Base-by-base conservation (phyloP, 257 asterid species). In the Catharanthus roseus region DNA sequence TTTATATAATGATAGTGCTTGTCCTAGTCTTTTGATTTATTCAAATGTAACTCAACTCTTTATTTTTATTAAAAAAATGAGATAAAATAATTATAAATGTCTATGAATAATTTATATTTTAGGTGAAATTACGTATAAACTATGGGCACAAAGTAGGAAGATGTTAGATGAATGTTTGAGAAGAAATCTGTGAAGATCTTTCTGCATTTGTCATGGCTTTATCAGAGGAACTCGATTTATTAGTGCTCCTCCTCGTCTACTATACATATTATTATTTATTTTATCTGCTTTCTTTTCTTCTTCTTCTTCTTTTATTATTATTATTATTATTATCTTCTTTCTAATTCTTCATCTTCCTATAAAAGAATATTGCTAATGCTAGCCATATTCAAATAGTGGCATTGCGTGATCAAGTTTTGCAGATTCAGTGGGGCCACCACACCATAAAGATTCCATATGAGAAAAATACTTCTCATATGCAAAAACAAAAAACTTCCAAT, bases 391-490 rank as follows among this genome's bases (percentile, higher is more conserved):
- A 61, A 1, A 9, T 29, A 70, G 31, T 39, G 58, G 10, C n/a
- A 70, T 70, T 41, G 23, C 72, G 18, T 15, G 38, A 53, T n/a
- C 41, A 36, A 29, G 19, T 69, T 13, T 44, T 12, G 28, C 54
- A 69, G 65, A 54, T n/a, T 54, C 39, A 38, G 24, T 51, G 65
- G 51, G 23, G 6, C 73, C 45, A 36, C 73, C 45, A 36, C 65
- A 11, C 26, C 53, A 68, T 6, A 53, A 38, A 11, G 28, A 69
- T 23, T 47, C 33, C 53, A 69, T 12, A 8, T 9, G 10, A 42
- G 47, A 42, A 42, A 42, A 42, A 38, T 38, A 38, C 3, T 38
- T 38, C 41, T 38, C 3, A 2, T 38, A 38, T 38, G 3, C 3
- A 38, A 3, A 38, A 38, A 38, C n/a, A n/a, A n/a, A n/a, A n/a